phyloP scores from a whole-genome alignment of 495 filamentous ascomycete species.

The Platismatia glauca region DNA sequence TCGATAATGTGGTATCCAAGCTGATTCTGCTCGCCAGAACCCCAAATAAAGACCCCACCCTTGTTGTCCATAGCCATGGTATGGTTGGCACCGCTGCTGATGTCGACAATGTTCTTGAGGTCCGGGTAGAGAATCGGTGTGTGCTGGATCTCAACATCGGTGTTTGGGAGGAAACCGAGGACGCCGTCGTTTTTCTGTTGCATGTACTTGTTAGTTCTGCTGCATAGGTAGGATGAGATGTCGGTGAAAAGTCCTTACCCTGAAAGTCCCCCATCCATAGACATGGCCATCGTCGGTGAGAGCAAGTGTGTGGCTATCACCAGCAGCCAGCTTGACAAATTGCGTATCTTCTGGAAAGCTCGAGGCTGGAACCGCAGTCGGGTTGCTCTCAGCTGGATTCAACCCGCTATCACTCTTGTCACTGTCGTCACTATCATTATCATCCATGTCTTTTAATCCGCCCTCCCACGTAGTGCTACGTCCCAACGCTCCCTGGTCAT shows the following conservation, averaged over 20 bases:
- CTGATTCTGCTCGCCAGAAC: slow-evolving; percentile 54
- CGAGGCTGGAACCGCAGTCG: slow-evolving; percentile 44
- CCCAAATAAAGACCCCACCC: slow-evolving; percentile 54
- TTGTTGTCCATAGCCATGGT: slow-evolving; percentile 50
- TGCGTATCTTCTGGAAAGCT: slow-evolving; percentile 46
- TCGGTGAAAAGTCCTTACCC: slow-evolving; percentile 35
- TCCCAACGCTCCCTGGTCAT: slow-evolving; percentile 58
- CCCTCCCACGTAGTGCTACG: slow-evolving; percentile 53
- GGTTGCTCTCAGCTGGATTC: slow-evolving; percentile 53
- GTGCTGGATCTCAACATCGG: slow-evolving; percentile 33
- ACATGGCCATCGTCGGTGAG: slow-evolving; percentile 57
- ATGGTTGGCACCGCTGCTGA: slow-evolving; percentile 53
- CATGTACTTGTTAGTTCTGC: neutral
- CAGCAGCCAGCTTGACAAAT: slow-evolving; percentile 52
- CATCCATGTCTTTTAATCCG: slow-evolving; percentile 55
- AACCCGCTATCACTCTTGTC: slow-evolving; percentile 47
- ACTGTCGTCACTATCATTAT: slow-evolving; percentile 41
- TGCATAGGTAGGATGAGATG: neutral
- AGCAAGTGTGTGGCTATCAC: slow-evolving; percentile 56
- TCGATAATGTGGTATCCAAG: slow-evolving; percentile 52
- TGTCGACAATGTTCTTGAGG: slow-evolving; percentile 48
- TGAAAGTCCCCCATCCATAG: slow-evolving; percentile 67
- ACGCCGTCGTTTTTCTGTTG: slow-evolving; percentile 49
- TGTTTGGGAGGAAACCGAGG: slow-evolving; percentile 42
- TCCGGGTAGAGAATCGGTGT: slow-evolving; percentile 42